Evolutionary conservation across 116 monocot species (phyloP).

Genomic region (Phalaenopsis hybrid): DNA sequence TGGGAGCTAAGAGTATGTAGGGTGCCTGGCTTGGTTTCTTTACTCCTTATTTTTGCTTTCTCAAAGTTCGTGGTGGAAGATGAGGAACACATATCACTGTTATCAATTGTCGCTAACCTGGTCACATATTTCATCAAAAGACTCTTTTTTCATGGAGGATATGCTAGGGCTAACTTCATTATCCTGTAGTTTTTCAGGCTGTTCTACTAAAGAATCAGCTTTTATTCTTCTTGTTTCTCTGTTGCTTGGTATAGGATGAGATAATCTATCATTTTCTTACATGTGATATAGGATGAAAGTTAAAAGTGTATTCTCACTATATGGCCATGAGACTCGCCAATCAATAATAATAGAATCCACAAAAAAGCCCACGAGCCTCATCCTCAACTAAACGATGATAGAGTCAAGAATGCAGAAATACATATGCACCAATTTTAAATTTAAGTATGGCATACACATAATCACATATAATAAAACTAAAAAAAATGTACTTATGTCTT

Average conservation of each 20-base stretch:
- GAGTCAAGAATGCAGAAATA: no score
- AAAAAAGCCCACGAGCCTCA: no score
- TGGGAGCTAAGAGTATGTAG: not conserved
- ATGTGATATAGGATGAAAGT: constrained; percentile 22
- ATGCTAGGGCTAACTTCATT: not conserved
- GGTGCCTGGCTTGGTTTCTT: constrained; percentile 5
- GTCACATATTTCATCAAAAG: not conserved
- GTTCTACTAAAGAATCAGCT: constrained; percentile 15
- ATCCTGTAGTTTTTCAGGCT: not conserved
- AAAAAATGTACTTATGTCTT: no score
- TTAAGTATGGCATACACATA: no score
- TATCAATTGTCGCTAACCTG: not conserved
- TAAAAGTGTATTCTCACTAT: constrained; percentile 23
- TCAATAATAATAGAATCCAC: no score
- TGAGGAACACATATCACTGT: constrained; percentile 15
- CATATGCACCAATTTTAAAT: no score
- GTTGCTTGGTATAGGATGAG: constrained; percentile 38
- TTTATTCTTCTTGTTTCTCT: constrained; percentile 34
- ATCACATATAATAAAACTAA: no score
- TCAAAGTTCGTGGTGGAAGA: constrained; percentile 22
- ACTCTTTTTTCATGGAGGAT: not conserved
- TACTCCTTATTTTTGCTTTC: constrained; percentile 19
- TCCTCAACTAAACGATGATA: no score
- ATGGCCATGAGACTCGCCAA: no score
- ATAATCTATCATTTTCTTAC: constrained; percentile 23